Evolutionary conservation across 2,329 filamentous ascomycete species (phyloP).

Genomic region (Xylariaceae sp.): DNA sequence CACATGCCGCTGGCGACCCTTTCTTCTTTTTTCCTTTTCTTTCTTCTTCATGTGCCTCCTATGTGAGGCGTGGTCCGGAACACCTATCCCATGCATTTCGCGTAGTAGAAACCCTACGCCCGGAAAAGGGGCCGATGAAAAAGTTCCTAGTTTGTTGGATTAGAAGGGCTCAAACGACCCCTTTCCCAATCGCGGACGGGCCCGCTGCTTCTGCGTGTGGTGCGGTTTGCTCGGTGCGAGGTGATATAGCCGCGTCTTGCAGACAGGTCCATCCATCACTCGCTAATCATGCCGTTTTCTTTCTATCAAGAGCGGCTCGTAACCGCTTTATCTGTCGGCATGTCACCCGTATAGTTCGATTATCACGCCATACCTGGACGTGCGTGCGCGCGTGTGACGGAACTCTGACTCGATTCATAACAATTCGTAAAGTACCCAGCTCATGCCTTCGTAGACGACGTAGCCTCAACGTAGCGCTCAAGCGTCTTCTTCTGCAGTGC

Average conservation of each 20-base stretch:
- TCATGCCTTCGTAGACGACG: conserved; percentile 25
- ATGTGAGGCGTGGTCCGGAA: neutral
- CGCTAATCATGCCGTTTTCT: neutral
- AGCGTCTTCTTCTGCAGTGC: conserved; percentile 39
- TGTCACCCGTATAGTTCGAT: neutral
- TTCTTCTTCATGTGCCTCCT: neutral
- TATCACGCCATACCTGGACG: neutral
- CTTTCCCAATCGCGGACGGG: neutral
- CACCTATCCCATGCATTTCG: no score
- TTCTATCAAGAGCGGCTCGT: no score
- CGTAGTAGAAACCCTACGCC: neutral
- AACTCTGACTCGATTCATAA: neutral
- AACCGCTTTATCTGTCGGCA: no score
- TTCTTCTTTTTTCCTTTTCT: no score
- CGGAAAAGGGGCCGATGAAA: neutral
- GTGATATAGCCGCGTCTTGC: neutral
- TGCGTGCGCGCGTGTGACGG: neutral
- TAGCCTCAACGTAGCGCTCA: conserved; percentile 28
- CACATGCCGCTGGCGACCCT: no score
- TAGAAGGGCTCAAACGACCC: neutral
- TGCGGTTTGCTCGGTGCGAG: neutral
- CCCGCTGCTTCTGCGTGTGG: neutral
- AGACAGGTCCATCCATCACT: no score
- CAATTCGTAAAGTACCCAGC: neutral
- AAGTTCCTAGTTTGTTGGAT: neutral